Evolutionary conservation across 2,329 filamentous ascomycete species (phyloP), one percentile per base, ranked within the genome.

Genomic region (Didymella exigua): DNA sequence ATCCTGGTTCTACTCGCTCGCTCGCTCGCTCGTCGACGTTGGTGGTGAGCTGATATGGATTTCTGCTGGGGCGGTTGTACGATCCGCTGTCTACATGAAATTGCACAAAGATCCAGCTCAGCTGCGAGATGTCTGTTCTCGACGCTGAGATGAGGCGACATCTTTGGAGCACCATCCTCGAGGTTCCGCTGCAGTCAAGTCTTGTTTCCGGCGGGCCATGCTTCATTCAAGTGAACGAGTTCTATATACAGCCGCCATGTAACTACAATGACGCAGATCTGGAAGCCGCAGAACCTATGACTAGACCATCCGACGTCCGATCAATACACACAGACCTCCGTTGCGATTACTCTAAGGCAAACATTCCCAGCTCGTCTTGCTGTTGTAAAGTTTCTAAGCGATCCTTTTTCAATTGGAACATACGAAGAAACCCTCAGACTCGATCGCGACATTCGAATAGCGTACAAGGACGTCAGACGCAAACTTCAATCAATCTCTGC

Each of bases 211-310:
- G 76, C 1, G 71, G 66, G 4, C 67, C 76, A 5, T 72, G 74
- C 1, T 60, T 77, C 3, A 43, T 78, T 5, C 69, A 67, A 3
- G 19, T 68, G 0, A 56, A 68, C 3, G 75, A 77, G 29, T 78
- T 73, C 48, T 72, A 76, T 29, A 76, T 74, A 0, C 52, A 67
- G 7, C 65, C 73, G 3, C 76, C 77, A 0, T 61, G 62, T 1
- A 79, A 79, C 49, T 72, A 75, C 23, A 67, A 78, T 18, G 77
- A 79, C 41, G 72, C 76, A 1, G 69, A 78, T n/a, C 65, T 79
- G 1, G 47, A 60, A 27, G 34, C 43, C 0, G 56, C 70, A 1
- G 60, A 72, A 13, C 64, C 74, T 1, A 29, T 64, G 0, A 60
- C 70, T 5, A 70, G 62, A 31, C 57, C 71, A n/a, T 63, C 69